Evolutionary conservation across 257 asterid genomes (phyloP).

Genomic region (Penstemon eatonii): DNA sequence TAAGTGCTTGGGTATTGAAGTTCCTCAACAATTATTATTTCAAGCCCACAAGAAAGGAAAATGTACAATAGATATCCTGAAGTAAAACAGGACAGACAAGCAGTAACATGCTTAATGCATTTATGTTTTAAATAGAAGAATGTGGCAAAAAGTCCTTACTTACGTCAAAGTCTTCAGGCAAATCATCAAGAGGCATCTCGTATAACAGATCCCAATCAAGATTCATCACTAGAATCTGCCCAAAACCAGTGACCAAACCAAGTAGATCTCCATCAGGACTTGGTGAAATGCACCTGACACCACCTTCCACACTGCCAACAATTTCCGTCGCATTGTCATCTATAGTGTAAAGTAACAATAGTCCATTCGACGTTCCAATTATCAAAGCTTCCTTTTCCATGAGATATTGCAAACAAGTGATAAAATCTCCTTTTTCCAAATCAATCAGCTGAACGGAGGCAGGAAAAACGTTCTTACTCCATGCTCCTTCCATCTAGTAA

Average conservation of each 20-base stretch:
- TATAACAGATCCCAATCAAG: conserved; percentile 95
- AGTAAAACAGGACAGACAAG: conserved; percentile 14
- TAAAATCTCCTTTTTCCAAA: conserved; percentile 72
- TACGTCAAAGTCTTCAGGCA: conserved; percentile 76
- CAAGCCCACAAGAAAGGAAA: conserved; percentile 7
- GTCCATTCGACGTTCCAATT: conserved; percentile 77
- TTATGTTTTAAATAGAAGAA: conserved; percentile 21
- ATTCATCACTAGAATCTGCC: conserved; percentile 86
- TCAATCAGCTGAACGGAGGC: conserved; percentile 49
- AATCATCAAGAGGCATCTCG: conserved; percentile 80
- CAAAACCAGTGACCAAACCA: conserved; percentile 78
- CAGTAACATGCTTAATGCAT: conserved; percentile 11
- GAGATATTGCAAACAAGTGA: conserved; percentile 79
- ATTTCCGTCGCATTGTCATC: conserved; percentile 65
- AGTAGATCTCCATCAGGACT: conserved; percentile 98
- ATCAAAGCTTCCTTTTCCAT: conserved; percentile 95
- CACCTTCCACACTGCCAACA: conserved; percentile 96
- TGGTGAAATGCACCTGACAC: conserved; percentile 85
- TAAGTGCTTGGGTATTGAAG: background rate
- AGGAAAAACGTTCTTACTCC: conserved; percentile 38
- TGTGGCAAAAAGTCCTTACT: conserved; percentile 68
- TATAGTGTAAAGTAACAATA: conserved; percentile 62
- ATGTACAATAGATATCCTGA: background rate
- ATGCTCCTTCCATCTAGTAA: conserved; percentile 50
- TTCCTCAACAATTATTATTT: background rate